A percentile compares a stretch with the other conserved stretches of the same genome.
Evolutionary conservation across 805 yeast species (phyloP).

Genomic region (Saccharomycopsis schoenii): DNA sequence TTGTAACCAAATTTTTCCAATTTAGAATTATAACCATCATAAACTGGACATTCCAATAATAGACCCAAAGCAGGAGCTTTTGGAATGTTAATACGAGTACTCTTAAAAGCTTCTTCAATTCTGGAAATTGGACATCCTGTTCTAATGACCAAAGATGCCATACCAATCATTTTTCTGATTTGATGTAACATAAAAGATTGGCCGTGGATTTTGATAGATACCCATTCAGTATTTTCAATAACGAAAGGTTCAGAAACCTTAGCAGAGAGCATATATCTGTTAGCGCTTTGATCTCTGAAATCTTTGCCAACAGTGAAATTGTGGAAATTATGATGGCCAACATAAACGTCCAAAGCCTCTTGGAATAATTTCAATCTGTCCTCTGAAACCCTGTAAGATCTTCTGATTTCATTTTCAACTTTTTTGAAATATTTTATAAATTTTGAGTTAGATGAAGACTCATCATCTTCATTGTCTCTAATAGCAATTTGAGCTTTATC

Average conservation of each 20-base stretch:
- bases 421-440: constrained; percentile 45
- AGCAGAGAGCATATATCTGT: constrained; percentile 70
- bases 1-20: constrained; percentile 71
- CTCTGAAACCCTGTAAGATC: constrained; percentile 54
- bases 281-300: constrained; percentile 77
- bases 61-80: constrained; percentile 96
- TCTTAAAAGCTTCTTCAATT: constrained; percentile 67
- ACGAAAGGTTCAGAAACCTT: constrained; percentile 81
- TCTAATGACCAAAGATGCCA: constrained; percentile 81
- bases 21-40: constrained; percentile 69
- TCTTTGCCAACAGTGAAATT: constrained; percentile 77
- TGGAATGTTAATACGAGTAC: constrained; percentile 76
- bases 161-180: constrained; percentile 94
- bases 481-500: constrained; percentile 14
- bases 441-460: constrained; percentile 28
- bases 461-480: constrained; percentile 21
- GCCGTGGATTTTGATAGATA: constrained; percentile 91
- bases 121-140: constrained; percentile 76
- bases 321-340: constrained; percentile 89
- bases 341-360: constrained; percentile 58
- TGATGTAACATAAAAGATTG: constrained; percentile 98
- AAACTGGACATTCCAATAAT: constrained; percentile 83
- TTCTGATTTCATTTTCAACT: constrained; percentile 57
- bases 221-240: constrained; percentile 93
- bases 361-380: constrained; percentile 57